A percentile compares a stretch with the other conserved stretches of the same genome.
phyloP scores from a whole-genome alignment of 75 land plant species.

The Selaginella moellendorffii region DNA sequence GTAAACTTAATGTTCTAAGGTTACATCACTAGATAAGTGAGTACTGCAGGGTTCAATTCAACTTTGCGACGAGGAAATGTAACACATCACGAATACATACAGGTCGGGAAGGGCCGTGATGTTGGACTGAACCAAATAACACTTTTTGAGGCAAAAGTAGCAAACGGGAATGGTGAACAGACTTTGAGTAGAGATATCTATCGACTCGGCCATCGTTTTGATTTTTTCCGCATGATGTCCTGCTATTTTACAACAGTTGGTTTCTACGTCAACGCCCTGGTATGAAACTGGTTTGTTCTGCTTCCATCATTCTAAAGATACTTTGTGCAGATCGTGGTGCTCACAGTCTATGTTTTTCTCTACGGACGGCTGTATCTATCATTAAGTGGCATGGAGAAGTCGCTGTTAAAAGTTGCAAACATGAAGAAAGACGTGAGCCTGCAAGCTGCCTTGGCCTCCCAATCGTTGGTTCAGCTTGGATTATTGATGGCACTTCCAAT shows the following conservation, averaged over 20 bases:
- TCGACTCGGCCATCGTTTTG: constrained; percentile 6
- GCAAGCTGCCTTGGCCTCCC: background rate
- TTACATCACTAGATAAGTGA: too few relatives aligned
- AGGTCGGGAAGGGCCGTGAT: constrained; percentile 8
- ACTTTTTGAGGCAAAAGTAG: constrained; percentile 4
- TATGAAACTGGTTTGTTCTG: background rate
- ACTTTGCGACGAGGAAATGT: constrained; percentile 5
- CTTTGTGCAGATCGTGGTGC: constrained; percentile 5
- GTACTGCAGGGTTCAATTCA: constrained; percentile 1
- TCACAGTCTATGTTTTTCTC: constrained; percentile 2
- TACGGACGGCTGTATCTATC: constrained; percentile 1
- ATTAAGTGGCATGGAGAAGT: constrained; percentile 8
- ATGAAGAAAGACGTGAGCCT: background rate
- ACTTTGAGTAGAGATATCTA: constrained; percentile 8
- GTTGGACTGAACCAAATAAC: constrained; percentile 6
- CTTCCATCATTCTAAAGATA: too few relatives aligned
- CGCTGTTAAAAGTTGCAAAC: background rate
- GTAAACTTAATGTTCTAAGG: background rate
- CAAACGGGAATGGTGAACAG: constrained; percentile 12
- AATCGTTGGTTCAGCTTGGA: constrained; percentile 6
- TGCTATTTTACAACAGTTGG: constrained; percentile 9
- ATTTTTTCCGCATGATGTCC: constrained; percentile 10
- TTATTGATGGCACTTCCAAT: constrained; percentile 5
- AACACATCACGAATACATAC: constrained; percentile 9
- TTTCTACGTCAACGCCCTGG: constrained; percentile 4